Conservation (phyloP, 1,284 basidiomycete species). For the Porogramme epimiltina region DNA sequence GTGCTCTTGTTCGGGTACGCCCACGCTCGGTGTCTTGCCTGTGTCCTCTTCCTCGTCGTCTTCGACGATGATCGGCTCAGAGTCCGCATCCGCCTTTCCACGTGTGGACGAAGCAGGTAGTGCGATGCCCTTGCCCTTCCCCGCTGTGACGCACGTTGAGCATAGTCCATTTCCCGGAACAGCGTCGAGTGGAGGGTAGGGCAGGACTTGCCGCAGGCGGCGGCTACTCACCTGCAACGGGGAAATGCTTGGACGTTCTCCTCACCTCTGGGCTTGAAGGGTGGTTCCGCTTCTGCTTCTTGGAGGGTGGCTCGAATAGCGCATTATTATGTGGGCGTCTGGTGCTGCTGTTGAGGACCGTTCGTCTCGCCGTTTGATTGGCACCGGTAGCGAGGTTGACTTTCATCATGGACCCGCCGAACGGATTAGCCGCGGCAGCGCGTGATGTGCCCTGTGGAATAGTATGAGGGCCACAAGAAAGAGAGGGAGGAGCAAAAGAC, state of each 20-base stretch:
- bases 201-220: too few relatives aligned
- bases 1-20: background rate
- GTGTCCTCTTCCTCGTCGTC: conserved; percentile 7
- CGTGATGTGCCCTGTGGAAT: too few relatives aligned
- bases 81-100: background rate
- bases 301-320: background rate
- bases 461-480: too few relatives aligned
- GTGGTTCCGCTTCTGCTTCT: conserved; percentile 12
- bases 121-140: conserved; percentile 6
- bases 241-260: conserved; percentile 7
- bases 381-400: background rate
- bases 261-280: too few relatives aligned
- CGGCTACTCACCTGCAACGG: conserved; percentile 10
- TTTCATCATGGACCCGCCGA: background rate
- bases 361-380: background rate
- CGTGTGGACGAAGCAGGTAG: background rate
- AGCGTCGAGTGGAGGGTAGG: too few relatives aligned
- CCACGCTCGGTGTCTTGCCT: background rate
- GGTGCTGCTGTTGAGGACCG: too few relatives aligned
- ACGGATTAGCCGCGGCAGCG: background rate
- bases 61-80: conserved; percentile 1
- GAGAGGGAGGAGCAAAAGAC: too few relatives aligned
- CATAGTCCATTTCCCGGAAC: too few relatives aligned
- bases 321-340: too few relatives aligned
- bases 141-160: background rate